Base-by-base conservation (phyloP, 2,329 filamentous ascomycete genomes). In the Sporothrix pseudoabietina region DNA sequence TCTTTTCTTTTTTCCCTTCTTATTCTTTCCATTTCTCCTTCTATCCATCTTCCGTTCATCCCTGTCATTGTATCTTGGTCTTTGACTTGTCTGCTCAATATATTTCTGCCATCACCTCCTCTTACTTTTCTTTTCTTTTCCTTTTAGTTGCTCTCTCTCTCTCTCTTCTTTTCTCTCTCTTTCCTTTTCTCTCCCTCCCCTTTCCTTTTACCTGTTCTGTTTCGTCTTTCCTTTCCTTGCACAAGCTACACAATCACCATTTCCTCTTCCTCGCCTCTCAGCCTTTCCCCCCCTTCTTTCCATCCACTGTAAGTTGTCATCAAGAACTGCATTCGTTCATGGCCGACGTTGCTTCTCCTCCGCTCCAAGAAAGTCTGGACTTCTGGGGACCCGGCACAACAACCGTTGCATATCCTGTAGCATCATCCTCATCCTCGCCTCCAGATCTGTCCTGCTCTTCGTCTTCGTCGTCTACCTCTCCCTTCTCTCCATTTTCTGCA, bases 341-440 rank as follows among this genome's bases (percentile, higher is more conserved):
- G 81, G 80, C 79, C 79, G 79, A 80, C 77, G 78, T 79, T 76
- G 76, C 78, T 77, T 77, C 77, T 75, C 78, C 77, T 72, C 75
- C 78, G 74, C 76, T 76, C 74, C 78, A 80, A 76, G 78, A 79
- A 74, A 81, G 80, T 72, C 77, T 77, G 75, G 77, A 80, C 72
- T 75, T 74, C 75, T 80, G 78, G 80, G 77, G 77, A 77, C 75
- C 77, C 74, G 77, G 78, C 76, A 74, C 78, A 76, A 78, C 77
- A 69, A 54, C 66, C 73, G 76, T 76, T 76, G 73, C 77, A 75
- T 77, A 78, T 77, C 75, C 77, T 71, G 76, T 77, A 75, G 75
- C 77, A 71, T 74, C 77, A 71, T 73, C 78, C 55, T 69, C 66
- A 35, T 54, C 66, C 47, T 54, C 66, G 47, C 66, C 66, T 69